Conservation (phyloP, 1,284 basidiomycete species). For the Sphaerobolus stellatus region DNA sequence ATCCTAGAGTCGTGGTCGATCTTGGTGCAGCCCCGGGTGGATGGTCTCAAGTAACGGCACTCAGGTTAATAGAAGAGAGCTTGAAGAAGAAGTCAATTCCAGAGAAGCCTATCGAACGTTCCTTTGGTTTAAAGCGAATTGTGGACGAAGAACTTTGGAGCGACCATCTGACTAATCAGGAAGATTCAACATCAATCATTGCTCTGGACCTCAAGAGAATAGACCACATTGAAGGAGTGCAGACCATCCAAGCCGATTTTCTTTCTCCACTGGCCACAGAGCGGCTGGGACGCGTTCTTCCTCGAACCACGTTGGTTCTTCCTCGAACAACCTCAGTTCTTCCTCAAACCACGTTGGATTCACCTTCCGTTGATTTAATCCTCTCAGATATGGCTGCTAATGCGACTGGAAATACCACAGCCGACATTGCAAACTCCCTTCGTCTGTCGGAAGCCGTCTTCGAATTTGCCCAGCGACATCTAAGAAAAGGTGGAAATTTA, state of each 20-base stretch:
- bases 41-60: constrained; percentile 82
- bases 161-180: constrained; percentile 7
- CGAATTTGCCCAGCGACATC: constrained; percentile 53
- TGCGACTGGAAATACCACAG: constrained; percentile 57
- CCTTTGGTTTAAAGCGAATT: neutral
- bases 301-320: no score
- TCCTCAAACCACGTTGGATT: constrained; percentile 39
- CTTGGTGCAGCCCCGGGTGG: constrained; percentile 87
- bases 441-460: constrained; percentile 65
- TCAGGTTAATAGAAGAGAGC: constrained; percentile 42
- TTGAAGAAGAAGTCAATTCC: neutral
- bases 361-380: constrained; percentile 59
- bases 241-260: constrained; percentile 73
- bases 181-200: constrained; percentile 49
- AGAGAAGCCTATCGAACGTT: neutral
- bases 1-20: constrained; percentile 71
- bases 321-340: no score
- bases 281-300: constrained; percentile 49
- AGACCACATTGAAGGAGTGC: constrained; percentile 63
- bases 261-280: constrained; percentile 54
- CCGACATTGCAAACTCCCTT: constrained; percentile 60
- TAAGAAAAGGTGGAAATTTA: constrained; percentile 60
- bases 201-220: constrained; percentile 77
- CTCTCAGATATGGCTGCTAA: constrained; percentile 81
- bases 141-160: constrained; percentile 8